Conservation (phyloP, 306 rosid genomes). For the Vicia sativa region DNA sequence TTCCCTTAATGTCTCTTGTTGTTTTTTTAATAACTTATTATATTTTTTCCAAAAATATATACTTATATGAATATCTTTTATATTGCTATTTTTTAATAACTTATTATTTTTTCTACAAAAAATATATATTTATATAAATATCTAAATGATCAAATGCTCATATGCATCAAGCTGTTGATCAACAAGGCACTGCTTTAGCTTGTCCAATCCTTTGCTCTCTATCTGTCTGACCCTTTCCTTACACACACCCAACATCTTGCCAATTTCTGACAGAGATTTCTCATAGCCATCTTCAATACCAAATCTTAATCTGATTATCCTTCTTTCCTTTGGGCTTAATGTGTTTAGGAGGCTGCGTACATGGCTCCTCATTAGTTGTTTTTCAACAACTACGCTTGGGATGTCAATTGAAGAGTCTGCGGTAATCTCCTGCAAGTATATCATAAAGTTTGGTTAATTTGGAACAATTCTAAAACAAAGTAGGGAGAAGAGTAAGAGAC, state of each 20-base stretch:
- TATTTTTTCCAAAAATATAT: too few species aligned
- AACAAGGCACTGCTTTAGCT: conserved; percentile 67
- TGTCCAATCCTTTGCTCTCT: conserved; percentile 61
- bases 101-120: background rate
- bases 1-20: too few species aligned
- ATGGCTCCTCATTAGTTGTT: conserved; percentile 82
- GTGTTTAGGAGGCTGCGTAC: conserved; percentile 58
- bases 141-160: background rate
- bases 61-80: too few species aligned
- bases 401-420: conserved; percentile 68
- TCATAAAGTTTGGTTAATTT: conserved; percentile 19
- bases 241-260: conserved; percentile 63
- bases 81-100: too few species aligned
- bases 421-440: conserved; percentile 79
- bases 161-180: conserved; percentile 56
- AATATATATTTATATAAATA: background rate
- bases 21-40: too few species aligned
- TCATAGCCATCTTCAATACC: conserved; percentile 75
- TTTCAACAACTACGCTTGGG: conserved; percentile 63
- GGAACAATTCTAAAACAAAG: background rate
- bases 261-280: conserved; percentile 65
- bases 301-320: conserved; percentile 72
- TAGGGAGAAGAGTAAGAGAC: too few species aligned
- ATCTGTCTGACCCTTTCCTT: conserved; percentile 80
- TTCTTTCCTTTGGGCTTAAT: conserved; percentile 69